These are phyloP conservation scores for Phoenix roebelenii DNA, from an alignment of 176 grass and related monocot genomes.

Conservation along the genomic window DNA sequence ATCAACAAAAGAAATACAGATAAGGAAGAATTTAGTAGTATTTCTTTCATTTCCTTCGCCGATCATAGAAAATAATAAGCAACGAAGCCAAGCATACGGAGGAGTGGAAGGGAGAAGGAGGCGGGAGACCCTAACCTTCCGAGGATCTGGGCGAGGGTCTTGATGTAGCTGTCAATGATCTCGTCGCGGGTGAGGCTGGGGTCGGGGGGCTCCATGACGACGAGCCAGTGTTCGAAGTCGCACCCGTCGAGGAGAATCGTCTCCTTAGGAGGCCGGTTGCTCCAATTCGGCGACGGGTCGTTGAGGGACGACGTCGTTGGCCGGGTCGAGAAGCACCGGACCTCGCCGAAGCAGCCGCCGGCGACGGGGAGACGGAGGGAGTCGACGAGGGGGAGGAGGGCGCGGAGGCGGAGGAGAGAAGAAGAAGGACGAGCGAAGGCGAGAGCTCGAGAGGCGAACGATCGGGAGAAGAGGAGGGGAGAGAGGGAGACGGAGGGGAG, in stretches of 20 bases:
- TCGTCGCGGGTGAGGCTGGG: conserved; percentile 59
- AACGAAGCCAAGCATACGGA: background rate
- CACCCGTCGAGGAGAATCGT: conserved; percentile 74
- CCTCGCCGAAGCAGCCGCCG: background rate
- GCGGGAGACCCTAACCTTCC: conserved; percentile 39
- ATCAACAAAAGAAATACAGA: background rate
- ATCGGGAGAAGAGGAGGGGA: conserved; percentile 1
- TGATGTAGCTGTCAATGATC: conserved; percentile 80
- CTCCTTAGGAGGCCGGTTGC: conserved; percentile 71
- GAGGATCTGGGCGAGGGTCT: conserved; percentile 59
- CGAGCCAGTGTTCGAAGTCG: conserved; percentile 90
- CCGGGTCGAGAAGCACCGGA: conserved; percentile 38
- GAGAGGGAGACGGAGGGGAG: conserved; percentile 5
- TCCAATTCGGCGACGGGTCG: conserved; percentile 71
- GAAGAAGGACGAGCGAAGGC: background rate
- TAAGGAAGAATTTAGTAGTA: too few species aligned
- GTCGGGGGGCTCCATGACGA: conserved; percentile 72
- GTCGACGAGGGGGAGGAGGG: conserved; percentile 12
- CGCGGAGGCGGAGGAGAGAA: conserved; percentile 4
- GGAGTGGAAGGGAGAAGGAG: background rate
- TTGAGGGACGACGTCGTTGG: conserved; percentile 50
- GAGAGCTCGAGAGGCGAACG: conserved; percentile 15
- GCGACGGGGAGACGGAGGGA: background rate
- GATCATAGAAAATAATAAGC: too few species aligned
- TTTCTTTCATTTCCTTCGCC: too few species aligned